phyloP scores from a whole-genome alignment of 192 early-diverging fungal genomes.

The Entomortierella beljakovae region DNA sequence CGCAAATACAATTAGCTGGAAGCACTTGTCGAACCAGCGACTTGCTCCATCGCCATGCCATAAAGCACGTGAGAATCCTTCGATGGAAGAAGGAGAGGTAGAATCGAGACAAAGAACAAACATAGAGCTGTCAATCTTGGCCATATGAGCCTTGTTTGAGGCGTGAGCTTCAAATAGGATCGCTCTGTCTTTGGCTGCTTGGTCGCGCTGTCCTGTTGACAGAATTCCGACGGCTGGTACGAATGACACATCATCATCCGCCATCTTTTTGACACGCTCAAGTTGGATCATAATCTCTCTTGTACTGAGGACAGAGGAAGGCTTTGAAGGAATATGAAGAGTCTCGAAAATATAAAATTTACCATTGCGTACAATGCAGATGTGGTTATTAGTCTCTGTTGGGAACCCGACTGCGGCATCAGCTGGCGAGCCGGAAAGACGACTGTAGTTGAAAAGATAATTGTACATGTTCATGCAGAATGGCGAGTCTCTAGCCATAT shows the following conservation, averaged over 20 bases:
- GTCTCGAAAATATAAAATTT: slow-evolving; percentile 80
- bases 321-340: slow-evolving; percentile 57
- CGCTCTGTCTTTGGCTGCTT: slow-evolving; percentile 65
- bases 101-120: slow-evolving; percentile 87
- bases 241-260: slow-evolving; percentile 60
- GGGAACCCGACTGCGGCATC: slow-evolving; percentile 77
- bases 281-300: slow-evolving; percentile 67
- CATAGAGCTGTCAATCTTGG: slow-evolving; percentile 76
- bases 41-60: slow-evolving; percentile 88
- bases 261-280: slow-evolving; percentile 72
- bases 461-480: slow-evolving; percentile 89
- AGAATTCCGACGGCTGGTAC: slow-evolving; percentile 68
- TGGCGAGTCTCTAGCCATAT: slow-evolving; percentile 73
- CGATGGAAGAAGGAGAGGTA: slow-evolving; percentile 71
- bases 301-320: slow-evolving; percentile 44
- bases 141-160: slow-evolving; percentile 71
- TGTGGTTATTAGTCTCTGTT: slow-evolving; percentile 73
- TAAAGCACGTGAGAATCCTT: slow-evolving; percentile 80
- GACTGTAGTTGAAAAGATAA: slow-evolving; percentile 85
- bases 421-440: slow-evolving; percentile 73
- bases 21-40: slow-evolving; percentile 90
- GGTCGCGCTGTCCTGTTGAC: slow-evolving; percentile 65
- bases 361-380: slow-evolving; percentile 81
- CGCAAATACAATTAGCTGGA: slow-evolving; percentile 76
- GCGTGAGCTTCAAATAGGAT: slow-evolving; percentile 68